Evolutionary conservation across 306 rosid species (phyloP).

Genomic region (Fragaria ananassa): DNA sequence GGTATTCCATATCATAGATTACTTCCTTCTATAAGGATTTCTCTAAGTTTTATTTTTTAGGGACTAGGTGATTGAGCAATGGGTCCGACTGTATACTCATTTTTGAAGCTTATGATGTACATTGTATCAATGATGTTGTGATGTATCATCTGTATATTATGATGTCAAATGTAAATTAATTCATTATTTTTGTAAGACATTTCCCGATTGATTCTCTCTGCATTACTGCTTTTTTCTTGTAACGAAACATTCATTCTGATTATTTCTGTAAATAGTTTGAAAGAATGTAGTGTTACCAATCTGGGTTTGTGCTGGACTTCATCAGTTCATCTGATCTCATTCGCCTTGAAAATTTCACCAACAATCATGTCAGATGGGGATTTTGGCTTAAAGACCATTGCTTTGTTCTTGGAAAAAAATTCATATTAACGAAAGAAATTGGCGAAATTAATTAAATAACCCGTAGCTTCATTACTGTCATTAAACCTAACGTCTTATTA

Average conservation of each 20-base stretch:
- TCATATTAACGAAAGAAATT: background rate
- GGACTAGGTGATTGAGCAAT: conserved; percentile 23
- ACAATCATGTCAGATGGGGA: background rate
- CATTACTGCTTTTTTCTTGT: conserved; percentile 10
- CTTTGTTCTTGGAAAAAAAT: background rate
- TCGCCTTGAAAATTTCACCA: background rate
- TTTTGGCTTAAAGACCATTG: background rate
- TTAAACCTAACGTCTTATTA: background rate
- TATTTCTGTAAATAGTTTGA: background rate
- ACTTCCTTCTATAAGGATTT: conserved; percentile 53
- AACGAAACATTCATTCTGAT: background rate
- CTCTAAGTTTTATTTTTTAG: conserved; percentile 4
- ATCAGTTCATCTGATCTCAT: no score
- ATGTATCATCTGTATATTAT: conserved; percentile 20
- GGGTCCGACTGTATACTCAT: conserved; percentile 11
- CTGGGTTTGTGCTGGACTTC: background rate
- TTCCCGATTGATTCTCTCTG: background rate
- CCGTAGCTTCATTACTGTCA: background rate
- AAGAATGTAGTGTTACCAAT: background rate
- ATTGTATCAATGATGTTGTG: conserved; percentile 20
- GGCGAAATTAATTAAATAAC: background rate
- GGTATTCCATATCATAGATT: conserved; percentile 82
- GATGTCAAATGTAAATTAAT: conserved; percentile 18
- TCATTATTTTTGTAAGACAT: conserved; percentile 21
- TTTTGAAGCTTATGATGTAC: conserved; percentile 12